Percentiles rank a stretch among this genome's conserved stretches.
Evolutionary conservation across 208 protist genomes (phyloP).

Genomic region (Trypanosoma theileri): DNA sequence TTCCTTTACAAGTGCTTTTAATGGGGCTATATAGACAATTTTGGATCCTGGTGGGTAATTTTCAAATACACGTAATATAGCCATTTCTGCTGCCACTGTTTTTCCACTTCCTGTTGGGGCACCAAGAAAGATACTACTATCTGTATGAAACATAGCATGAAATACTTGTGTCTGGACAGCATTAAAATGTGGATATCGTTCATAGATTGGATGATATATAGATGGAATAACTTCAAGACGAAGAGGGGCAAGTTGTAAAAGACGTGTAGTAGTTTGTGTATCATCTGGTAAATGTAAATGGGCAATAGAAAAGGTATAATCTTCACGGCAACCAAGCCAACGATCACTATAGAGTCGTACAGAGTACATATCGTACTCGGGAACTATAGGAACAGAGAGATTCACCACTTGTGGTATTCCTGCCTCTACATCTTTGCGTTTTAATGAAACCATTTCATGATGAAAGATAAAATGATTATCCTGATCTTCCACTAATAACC

Average conservation of each 20-base stretch:
- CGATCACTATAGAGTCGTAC: slow-evolving; percentile 95
- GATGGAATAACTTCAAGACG: slow-evolving; percentile 87
- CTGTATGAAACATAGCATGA: slow-evolving; percentile 98
- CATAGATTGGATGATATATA: slow-evolving; percentile 85
- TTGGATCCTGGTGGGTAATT: slow-evolving; percentile 85
- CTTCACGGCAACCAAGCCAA: slow-evolving; percentile 92
- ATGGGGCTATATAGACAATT: slow-evolving; percentile 99
- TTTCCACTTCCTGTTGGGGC: slow-evolving; percentile 98
- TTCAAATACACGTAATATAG: slow-evolving; percentile 95
- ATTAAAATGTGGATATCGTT: slow-evolving; percentile 98
- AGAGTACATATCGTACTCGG: slow-evolving; percentile 97
- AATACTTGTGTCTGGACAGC: slow-evolving; percentile 99
- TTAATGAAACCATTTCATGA: slow-evolving; percentile 79
- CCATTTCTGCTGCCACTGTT: slow-evolving; percentile 98
- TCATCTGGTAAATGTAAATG: slow-evolving; percentile 96
- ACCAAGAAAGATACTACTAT: slow-evolving; percentile 98
- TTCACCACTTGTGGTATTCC: slow-evolving; percentile 85
- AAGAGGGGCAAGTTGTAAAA: slow-evolving; percentile 96
- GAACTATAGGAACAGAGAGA: slow-evolving; percentile 96
- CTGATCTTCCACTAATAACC: slow-evolving; percentile 97
- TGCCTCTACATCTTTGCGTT: slow-evolving; percentile 82
- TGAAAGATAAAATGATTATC: slow-evolving; percentile 95
- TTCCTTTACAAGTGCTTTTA: slow-evolving; percentile 99
- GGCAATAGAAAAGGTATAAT: slow-evolving; percentile 92
- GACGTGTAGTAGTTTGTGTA: slow-evolving; percentile 92